Conservation (phyloP, 2,329 filamentous ascomycete genomes). For the Aspergillus candidus region DNA sequence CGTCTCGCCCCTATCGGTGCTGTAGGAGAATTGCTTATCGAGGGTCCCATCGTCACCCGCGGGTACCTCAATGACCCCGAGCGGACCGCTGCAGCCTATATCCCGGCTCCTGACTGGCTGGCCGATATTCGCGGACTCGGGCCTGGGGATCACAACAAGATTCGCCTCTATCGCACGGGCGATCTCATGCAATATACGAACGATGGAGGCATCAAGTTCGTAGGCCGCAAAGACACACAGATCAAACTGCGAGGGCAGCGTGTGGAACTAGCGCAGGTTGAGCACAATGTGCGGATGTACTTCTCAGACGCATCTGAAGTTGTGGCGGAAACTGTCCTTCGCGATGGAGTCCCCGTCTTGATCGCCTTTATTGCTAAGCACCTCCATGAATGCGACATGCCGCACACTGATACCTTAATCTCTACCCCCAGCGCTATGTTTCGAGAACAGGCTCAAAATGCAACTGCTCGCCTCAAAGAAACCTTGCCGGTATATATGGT, state of each 20-base stretch:
- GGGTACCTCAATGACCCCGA: constrained; percentile 21
- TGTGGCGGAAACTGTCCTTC: constrained; percentile 1
- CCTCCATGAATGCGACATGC: no score
- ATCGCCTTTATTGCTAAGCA: not conserved
- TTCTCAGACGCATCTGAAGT: not conserved
- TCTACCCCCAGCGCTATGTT: not conserved
- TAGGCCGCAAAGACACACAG: constrained; percentile 7
- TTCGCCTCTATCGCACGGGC: constrained; percentile 22
- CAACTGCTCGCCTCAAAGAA: not conserved
- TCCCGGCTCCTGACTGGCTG: constrained; percentile 18
- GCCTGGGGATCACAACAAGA: no score
- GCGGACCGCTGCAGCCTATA: constrained; percentile 17
- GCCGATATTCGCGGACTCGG: not conserved
- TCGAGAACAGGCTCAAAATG: not conserved
- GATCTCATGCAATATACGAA: constrained; percentile 21
- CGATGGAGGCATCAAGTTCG: constrained; percentile 13
- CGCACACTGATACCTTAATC: no score
- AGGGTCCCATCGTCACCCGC: constrained; percentile 25
- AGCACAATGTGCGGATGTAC: not conserved
- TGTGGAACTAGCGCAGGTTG: constrained; percentile 5
- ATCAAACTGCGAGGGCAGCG: constrained; percentile 7
- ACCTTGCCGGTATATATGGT: constrained; percentile 3
- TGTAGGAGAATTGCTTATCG: constrained; percentile 36
- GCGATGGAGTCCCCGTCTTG: not conserved
- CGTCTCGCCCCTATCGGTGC: constrained; percentile 33